Base-by-base conservation (phyloP, 1,284 basidiomycete genomes). In the Irpex rosettiformis region DNA sequence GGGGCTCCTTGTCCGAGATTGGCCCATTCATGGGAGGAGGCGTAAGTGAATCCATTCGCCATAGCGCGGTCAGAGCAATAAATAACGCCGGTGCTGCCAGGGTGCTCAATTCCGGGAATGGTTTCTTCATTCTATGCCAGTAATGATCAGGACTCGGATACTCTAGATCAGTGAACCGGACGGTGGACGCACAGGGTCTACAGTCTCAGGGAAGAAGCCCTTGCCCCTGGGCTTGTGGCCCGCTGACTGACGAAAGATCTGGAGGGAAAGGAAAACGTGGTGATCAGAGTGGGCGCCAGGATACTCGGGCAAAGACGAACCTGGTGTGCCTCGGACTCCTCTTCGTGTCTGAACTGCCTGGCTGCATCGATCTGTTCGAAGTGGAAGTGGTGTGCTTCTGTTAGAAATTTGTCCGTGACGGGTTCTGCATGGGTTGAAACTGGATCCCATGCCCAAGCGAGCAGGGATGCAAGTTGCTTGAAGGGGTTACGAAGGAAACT, bases 1-100 rank as follows among this genome's bases (percentile, higher is more conserved):
- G 94, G 94, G 4, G 93, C 94, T 57, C 94, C 93, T 74, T 94
- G 92, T n/a, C 84, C 85, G 29, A 87, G 75, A 69, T 94, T 94
- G 3, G 90, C 83, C 93, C 93, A 95, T 62, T 89, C 86, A 66
- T 91, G 87, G 29, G 84, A 84, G 66, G 80, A 77, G 57, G 86
- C 83, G 68, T 91, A 91, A 64, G 78, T 88, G 78, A 92, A 95
- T 16, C 93, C 93, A 70, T 94, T 95, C 11, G 92, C 92, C 78
- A 92, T 91, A 27, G 90, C 90, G 62, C 88, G 85, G 70, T 93
- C 93, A 4, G 89, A 93, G 73, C 91, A 94, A 72, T 94, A 94
- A 69, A 96, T 95, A 66, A 86, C 89, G 59, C 87, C 87, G 13
- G 87, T 89, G 68, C 82, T 86, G 49, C 88, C 79, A 10, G 89